These are phyloP conservation scores for Arachnomyces sp. DNA, from an alignment of 2,329 filamentous ascomycete genomes.

Conservation along the genomic window DNA sequence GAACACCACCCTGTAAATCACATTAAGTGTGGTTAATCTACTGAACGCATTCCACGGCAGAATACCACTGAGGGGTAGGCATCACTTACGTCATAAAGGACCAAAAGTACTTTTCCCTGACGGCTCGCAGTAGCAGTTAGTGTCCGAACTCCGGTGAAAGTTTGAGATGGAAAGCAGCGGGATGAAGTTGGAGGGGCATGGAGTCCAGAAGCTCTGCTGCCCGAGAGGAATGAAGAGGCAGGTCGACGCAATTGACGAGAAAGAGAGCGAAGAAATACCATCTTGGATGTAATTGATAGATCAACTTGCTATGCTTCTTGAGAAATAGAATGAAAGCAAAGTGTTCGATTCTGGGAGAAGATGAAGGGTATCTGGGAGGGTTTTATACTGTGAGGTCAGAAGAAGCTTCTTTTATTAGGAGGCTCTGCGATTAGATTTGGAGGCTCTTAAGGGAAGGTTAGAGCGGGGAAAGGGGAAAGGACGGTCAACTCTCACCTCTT, in stretches of 20 bases:
- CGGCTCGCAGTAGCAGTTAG: slow-evolving; percentile 57
- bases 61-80: slow-evolving; percentile 7
- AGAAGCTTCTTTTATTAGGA: too few species aligned
- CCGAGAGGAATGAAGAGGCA: slow-evolving; percentile 44
- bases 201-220: slow-evolving; percentile 27
- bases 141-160: slow-evolving; percentile 47
- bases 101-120: slow-evolving; percentile 92
- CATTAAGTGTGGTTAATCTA: background rate
- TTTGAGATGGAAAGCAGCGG: slow-evolving; percentile 27
- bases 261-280: slow-evolving; percentile 57
- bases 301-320: too few species aligned
- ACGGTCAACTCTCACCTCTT: too few species aligned
- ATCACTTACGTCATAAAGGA: slow-evolving; percentile 75
- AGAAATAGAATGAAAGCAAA: too few species aligned
- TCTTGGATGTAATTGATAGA: slow-evolving; percentile 30
- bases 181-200: slow-evolving; percentile 9
- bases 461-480: too few species aligned
- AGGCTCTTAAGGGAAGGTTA: too few species aligned
- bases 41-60: background rate
- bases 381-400: too few species aligned
- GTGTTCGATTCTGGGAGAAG: too few species aligned
- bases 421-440: too few species aligned
- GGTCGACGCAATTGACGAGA: slow-evolving; percentile 48
- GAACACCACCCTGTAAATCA: slow-evolving; percentile 57
- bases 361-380: too few species aligned